Evolutionary conservation across 2,329 filamentous ascomycete genomes (phyloP), one percentile per base, ranked within the genome.

Genomic region (Penicillium sp.): DNA sequence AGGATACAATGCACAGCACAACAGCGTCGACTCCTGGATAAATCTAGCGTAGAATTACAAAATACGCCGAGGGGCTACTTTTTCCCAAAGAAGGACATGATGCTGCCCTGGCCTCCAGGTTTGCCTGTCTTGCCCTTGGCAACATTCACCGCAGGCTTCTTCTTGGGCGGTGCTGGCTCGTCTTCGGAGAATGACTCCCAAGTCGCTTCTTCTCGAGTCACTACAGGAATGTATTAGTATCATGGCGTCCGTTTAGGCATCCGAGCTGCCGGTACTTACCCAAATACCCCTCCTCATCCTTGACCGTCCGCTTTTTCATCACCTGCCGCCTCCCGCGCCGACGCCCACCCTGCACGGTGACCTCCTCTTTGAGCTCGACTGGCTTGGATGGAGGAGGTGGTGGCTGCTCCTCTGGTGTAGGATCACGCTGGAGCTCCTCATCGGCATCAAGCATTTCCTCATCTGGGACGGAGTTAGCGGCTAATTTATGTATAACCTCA

Each of bases 131-230:
- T 89, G 68, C 84, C 87, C 25, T 81, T 74, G n/a, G 72, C 59
- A 14, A 72, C 72, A 59, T 68, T 70, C 38, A 86, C 48, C 72
- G 75, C 72, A 5, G 78, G 74, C 22, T 79, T 78, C 59, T 83
- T 79, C 12, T 82, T 81, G 22, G 79, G 74, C 8, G 73, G 74
- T 6, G 73, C 73, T 22, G 88, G 85, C 65, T 96, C 92, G 64
- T 96, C 92, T 73, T 97, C 93, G 0, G 92, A 96, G 78, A 96
- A 96, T 0, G 90, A 94, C 74, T 97, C 93, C 93, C 93, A 97
- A 0, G 84, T 89, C 0, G 85, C 78, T 71, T 96, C 92, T 76
- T 96, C 90, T 65, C 89, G 89, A 1, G 92, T 96, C 35, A 96
- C 93, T 95, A 67, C 41, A 62, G 12, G 17, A n/a, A 15, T 47